Base-by-base conservation (phyloP, 1,284 basidiomycete genomes). In the Tilletia setariae region DNA sequence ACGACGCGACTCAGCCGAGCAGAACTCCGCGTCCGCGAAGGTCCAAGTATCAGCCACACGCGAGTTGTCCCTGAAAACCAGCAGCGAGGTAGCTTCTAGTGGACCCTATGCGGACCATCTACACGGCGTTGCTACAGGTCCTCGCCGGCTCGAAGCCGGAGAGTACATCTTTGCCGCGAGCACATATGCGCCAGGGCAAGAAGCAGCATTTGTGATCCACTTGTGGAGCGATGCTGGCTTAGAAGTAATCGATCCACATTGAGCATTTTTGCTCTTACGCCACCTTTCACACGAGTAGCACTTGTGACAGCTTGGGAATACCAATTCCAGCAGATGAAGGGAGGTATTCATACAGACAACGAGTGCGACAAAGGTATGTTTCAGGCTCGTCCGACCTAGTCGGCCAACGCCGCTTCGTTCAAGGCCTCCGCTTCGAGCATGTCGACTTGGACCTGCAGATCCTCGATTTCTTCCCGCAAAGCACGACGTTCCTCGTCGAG, bases 391-490 rank as follows among this genome's bases (percentile, higher is more conserved):
- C 11, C 35, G 11, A 40, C 11, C 35, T 40, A 40, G 35, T 4
- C 44, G 8, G 56, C 70, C 21, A 72, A 21, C 15, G 71, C 71
- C 49, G 9, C 62, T 25, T 72, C 71, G 35, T 72, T 72, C n/a
- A 72, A 11, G 19, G 44, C 35, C 61, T 82, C 79, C 0, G 79
- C 78, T 23, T 72, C 69, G n/a, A 79, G 73, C 80, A 82, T 79
- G 53, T 75, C 78, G n/a, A 80, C 15, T 68, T 82, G 76, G 35
- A 71, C 74, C 65, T 76, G 75, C 21, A 81, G 69, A 62, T 63
- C 63, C 65, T 80, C 78, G 65, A 73, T 74, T 30, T 72, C 66
- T 28, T 79, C 79, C 53, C 66, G 68, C 64, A 81, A 30, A 16
- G 25, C 32, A 7, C 56, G 25, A 16, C 74, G 68, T 46, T 69